Conservation (phyloP, 495 filamentous ascomycete species). For the Tuber melanosporum region DNA sequence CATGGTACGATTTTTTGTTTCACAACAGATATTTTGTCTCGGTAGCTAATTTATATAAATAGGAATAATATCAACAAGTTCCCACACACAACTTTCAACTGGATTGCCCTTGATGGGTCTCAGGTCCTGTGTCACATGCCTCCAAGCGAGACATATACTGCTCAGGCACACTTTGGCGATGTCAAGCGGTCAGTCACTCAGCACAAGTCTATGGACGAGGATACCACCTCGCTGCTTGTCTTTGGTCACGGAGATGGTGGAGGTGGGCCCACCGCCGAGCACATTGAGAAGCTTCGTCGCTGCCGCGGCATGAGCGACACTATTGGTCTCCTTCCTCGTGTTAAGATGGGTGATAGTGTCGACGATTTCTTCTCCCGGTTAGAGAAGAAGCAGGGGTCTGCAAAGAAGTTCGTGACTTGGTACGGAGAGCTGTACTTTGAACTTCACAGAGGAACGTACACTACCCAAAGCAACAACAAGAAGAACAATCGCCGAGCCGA, state of each 20-base stretch:
- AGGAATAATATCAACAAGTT: constrained; percentile 99
- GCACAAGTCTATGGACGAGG: constrained; percentile 91
- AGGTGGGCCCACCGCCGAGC: constrained; percentile 87
- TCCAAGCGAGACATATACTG: constrained; percentile 77
- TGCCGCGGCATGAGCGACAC: constrained; percentile 89
- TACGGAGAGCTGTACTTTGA: constrained; percentile 98
- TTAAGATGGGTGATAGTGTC: constrained; percentile 87
- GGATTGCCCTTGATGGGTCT: constrained; percentile 88
- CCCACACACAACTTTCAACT: constrained; percentile 96
- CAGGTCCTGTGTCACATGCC: constrained; percentile 98
- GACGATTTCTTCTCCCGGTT: constrained; percentile 89
- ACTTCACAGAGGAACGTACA: constrained; percentile 92
- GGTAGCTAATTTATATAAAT: constrained; percentile 36
- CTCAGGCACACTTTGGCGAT: constrained; percentile 90
- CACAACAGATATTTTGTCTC: background rate
- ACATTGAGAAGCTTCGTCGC: constrained; percentile 90
- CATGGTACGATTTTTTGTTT: constrained; percentile 48
- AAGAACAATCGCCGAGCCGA: constrained; percentile 83
- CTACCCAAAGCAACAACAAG: constrained; percentile 95
- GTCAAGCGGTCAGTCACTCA: constrained; percentile 83
- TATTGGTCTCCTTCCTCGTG: constrained; percentile 70
- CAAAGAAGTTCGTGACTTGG: constrained; percentile 84
- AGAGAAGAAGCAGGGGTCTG: constrained; percentile 63
- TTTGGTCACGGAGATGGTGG: constrained; percentile 97
- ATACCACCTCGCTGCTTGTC: constrained; percentile 77